phyloP scores from a whole-genome alignment of 2,329 filamentous ascomycete genomes.

The Epichloe aotearoae region DNA sequence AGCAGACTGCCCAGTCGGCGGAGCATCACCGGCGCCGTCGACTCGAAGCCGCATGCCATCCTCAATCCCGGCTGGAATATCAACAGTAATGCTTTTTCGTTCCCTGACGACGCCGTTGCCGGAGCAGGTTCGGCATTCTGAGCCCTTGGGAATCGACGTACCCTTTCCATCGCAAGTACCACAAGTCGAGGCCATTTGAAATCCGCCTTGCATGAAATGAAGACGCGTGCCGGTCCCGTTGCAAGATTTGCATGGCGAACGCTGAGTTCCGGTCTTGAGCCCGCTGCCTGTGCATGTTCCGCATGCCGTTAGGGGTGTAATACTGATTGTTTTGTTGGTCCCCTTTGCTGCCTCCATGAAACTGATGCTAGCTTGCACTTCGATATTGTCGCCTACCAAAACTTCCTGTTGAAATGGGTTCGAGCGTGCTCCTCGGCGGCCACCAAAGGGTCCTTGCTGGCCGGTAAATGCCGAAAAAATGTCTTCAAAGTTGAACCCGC shows the following conservation, averaged over 20 bases:
- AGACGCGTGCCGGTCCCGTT: constrained; percentile 77
- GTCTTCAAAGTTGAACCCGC: constrained; percentile 91
- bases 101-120: constrained; percentile 79
- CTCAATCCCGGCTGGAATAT: constrained; percentile 91
- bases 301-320: constrained; percentile 71
- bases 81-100: constrained; percentile 69
- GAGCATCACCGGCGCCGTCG: constrained; percentile 75
- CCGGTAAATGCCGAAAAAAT: constrained; percentile 78
- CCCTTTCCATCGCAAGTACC: constrained; percentile 69
- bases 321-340: constrained; percentile 71
- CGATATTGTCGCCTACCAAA: constrained; percentile 88
- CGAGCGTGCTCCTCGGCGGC: constrained; percentile 32
- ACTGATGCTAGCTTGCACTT: constrained; percentile 82
- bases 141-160: constrained; percentile 60
- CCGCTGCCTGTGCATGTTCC: constrained; percentile 74
- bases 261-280: constrained; percentile 66
- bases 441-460: constrained; percentile 40
- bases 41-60: constrained; percentile 89
- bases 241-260: constrained; percentile 63
- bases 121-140: constrained; percentile 65
- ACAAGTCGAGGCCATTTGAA: constrained; percentile 92
- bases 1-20: constrained; percentile 57
- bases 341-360: constrained; percentile 97
- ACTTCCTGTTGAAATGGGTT: constrained; percentile 67
- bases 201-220: constrained; percentile 81